Evolutionary conservation across 306 rosid genomes (phyloP).

Genomic region (Biancaea sappan): DNA sequence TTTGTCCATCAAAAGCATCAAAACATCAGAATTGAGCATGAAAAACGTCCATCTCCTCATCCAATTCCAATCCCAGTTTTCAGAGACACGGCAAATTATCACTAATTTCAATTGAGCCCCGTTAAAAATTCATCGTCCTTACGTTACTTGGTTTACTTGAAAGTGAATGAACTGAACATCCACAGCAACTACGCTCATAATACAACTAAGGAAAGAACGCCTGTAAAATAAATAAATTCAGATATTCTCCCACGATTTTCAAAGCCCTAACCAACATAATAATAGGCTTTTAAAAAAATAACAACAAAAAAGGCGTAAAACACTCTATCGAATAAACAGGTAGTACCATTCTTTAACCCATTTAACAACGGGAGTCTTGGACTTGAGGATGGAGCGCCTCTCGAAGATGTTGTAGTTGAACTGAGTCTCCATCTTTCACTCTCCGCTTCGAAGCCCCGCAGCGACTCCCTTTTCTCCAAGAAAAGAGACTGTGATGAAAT

Average conservation of each 20-base stretch:
- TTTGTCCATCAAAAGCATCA: neutral
- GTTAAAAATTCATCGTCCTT: neutral
- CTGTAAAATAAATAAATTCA: neutral
- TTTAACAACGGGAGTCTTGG: constrained; percentile 76
- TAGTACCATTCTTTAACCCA: constrained; percentile 82
- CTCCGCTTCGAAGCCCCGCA: neutral
- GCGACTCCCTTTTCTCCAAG: neutral
- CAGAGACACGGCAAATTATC: neutral
- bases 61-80: neutral
- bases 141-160: neutral
- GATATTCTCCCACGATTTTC: neutral
- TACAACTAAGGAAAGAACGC: neutral
- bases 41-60: neutral
- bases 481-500: neutral
- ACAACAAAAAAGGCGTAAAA: neutral
- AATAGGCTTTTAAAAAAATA: neutral
- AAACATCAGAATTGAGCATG: neutral
- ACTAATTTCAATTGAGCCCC: neutral
- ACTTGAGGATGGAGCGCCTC: constrained; percentile 65
- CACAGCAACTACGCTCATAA: too few species aligned
- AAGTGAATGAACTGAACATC: neutral
- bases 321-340: neutral
- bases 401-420: constrained; percentile 63
- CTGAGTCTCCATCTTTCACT: constrained; percentile 69
- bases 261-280: neutral